phyloP scores from a whole-genome alignment of 306 rosid species.

The Pyrus betulifolia region DNA sequence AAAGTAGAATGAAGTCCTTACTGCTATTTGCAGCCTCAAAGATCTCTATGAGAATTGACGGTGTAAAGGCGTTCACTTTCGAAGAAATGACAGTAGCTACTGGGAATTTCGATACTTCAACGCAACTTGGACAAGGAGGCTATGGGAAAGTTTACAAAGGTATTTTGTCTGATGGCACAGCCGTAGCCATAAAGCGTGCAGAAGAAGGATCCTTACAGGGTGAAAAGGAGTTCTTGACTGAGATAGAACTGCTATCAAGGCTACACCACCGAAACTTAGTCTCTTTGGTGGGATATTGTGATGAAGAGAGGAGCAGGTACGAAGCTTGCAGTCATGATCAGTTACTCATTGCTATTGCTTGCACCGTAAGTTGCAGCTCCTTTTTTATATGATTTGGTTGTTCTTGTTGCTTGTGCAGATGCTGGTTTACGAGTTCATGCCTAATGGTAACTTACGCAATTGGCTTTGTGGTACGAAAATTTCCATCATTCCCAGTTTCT shows the following conservation, averaged over 20 bases:
- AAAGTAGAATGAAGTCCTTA: conserved; percentile 7
- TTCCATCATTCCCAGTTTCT: neutral
- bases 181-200: conserved; percentile 80
- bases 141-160: conserved; percentile 95
- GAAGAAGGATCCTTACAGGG: conserved; percentile 91
- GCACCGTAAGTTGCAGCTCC: neutral
- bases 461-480: conserved; percentile 64
- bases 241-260: conserved; percentile 80
- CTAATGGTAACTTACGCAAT: conserved; percentile 78
- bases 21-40: conserved; percentile 46
- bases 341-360: neutral
- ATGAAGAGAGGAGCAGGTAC: conserved; percentile 73
- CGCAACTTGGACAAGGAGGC: conserved; percentile 84
- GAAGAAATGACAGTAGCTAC: conserved; percentile 72
- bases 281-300: conserved; percentile 69
- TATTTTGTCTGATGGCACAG: conserved; percentile 41
- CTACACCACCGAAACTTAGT: conserved; percentile 89
- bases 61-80: conserved; percentile 59
- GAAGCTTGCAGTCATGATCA: neutral
- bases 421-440: conserved; percentile 87
- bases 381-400: neutral
- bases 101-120: conserved; percentile 44
- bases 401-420: conserved; percentile 49
- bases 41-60: conserved; percentile 58
- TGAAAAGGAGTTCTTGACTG: conserved; percentile 82